Conservation (phyloP, 176 grass and related monocot species). For the Chrysopogon serrulatus region DNA sequence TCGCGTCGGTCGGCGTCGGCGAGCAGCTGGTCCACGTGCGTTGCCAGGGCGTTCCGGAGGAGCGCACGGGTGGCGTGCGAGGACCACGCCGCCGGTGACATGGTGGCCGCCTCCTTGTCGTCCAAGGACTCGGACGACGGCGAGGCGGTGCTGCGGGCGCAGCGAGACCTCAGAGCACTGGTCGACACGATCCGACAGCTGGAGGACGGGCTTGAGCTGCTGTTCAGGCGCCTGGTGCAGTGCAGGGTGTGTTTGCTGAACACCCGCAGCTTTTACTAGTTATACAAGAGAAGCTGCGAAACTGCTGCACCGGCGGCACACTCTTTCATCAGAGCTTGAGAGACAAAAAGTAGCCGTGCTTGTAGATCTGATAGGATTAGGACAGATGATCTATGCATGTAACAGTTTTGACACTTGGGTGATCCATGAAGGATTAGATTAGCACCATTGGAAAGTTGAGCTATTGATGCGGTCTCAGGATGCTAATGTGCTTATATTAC, state of each 20-base stretch:
- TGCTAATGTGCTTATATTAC: background rate
- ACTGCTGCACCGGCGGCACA: background rate
- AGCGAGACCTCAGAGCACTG: conserved; percentile 20
- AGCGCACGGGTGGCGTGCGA: conserved; percentile 33
- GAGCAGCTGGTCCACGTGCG: conserved; percentile 34
- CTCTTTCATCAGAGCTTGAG: background rate
- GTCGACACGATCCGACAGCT: conserved; percentile 39
- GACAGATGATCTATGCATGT: background rate
- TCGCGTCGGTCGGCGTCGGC: background rate
- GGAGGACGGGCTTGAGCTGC: conserved; percentile 40
- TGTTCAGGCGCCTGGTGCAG: conserved; percentile 44
- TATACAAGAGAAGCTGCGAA: background rate
- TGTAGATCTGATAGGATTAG: background rate
- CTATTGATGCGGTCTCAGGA: background rate
- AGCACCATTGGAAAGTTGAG: background rate
- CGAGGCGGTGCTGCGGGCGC: conserved; percentile 10
- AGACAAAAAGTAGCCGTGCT: background rate
- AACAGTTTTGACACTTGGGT: conserved; percentile 26
- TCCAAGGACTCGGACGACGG: conserved; percentile 5
- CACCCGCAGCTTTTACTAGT: conserved; percentile 30
- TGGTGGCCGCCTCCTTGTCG: background rate
- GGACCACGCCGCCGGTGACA: background rate
- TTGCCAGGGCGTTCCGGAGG: conserved; percentile 32
- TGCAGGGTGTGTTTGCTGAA: conserved; percentile 49
- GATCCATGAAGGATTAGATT: background rate